A percentile compares a stretch with the other conserved stretches of the same genome.
These are phyloP conservation scores for Monsonia emarginata DNA, from an alignment of 441 rosid species.

Conservation along the genomic window DNA sequence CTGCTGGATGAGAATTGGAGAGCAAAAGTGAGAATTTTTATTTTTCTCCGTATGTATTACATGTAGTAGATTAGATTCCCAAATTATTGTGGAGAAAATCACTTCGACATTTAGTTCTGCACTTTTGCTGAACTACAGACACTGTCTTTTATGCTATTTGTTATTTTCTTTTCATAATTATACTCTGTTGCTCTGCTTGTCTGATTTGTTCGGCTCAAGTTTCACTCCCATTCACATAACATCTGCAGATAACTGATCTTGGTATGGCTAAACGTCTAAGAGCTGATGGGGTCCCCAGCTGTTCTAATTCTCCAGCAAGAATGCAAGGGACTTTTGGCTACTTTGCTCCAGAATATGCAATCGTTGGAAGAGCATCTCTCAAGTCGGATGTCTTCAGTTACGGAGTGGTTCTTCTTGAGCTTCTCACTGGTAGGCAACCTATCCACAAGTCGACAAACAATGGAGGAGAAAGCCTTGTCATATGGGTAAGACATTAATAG, in stretches of 20 bases:
- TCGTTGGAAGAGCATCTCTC: conserved; percentile 76
- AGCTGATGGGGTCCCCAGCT: conserved; percentile 66
- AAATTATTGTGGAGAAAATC: neutral
- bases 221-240: neutral
- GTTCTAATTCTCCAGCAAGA: conserved; percentile 82
- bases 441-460: conserved; percentile 54
- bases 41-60: neutral
- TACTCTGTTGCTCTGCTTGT: neutral
- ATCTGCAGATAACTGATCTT: conserved; percentile 80
- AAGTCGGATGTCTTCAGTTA: conserved; percentile 97
- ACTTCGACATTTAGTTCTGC: neutral
- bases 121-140: neutral
- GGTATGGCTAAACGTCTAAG: conserved; percentile 87
- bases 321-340: conserved; percentile 95
- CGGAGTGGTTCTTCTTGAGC: conserved; percentile 92
- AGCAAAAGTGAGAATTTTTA: conserved; percentile 57
- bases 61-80: neutral
- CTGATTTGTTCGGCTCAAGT: neutral
- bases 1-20: conserved; percentile 63
- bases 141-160: neutral
- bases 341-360: conserved; percentile 93
- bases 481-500: conserved; percentile 48
- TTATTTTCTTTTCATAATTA: neutral
- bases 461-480: conserved; percentile 87
- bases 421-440: conserved; percentile 79